Base-by-base conservation (phyloP, 495 filamentous ascomycete genomes). In the Parachaetomium inaequale region DNA sequence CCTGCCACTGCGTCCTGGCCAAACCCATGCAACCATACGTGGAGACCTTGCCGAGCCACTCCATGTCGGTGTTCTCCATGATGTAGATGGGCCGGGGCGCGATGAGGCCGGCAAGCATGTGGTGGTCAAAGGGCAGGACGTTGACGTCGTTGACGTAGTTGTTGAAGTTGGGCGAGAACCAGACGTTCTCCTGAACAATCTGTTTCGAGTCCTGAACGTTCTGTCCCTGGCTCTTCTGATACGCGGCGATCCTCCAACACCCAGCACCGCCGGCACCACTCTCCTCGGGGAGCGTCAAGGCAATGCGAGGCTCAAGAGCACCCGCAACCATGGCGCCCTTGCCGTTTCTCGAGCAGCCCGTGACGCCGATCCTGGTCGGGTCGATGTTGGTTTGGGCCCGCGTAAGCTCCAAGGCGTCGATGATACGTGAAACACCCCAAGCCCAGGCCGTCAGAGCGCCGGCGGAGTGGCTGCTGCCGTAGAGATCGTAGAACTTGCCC, bases 11-110 rank as follows among this genome's bases (percentile, higher is more conserved):
- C 65, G 75, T 67, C 34, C 76, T 75, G 12, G 74, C 82, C 15
- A 77, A 76, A 66, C 75, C 77, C 82, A 82, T 82, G 76, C 82
- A 86, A n/a, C 72, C 81, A 12, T 77, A 81, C 7, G 77, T 80
- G 46, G 64, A 70, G 46, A 78, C 68, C 64, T 79, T 77, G 50
- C 81, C 79, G 12, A 84, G 75, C 81, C 81, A 84, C 69, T 82
- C 78, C 59, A 82, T 79, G 61, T 81, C 75, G 25, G 61, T 50
- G 69, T 82, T 84, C 69, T 84, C 79, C 61, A 81, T 79, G 19
- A 79, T 68, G 31, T 78, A 74, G 4, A 82, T 64, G 4, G 77
- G 74, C 21, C 79, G 74, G 1, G 80, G 81, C 0, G 75, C 73
- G 7, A 82, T 74, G 29, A 83, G 72, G 0, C 70, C 77, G 0